These are phyloP conservation scores for Pinguiococcus pyrenoidosus DNA, from an alignment of 108 stramenopile species.

Conservation along the genomic window DNA sequence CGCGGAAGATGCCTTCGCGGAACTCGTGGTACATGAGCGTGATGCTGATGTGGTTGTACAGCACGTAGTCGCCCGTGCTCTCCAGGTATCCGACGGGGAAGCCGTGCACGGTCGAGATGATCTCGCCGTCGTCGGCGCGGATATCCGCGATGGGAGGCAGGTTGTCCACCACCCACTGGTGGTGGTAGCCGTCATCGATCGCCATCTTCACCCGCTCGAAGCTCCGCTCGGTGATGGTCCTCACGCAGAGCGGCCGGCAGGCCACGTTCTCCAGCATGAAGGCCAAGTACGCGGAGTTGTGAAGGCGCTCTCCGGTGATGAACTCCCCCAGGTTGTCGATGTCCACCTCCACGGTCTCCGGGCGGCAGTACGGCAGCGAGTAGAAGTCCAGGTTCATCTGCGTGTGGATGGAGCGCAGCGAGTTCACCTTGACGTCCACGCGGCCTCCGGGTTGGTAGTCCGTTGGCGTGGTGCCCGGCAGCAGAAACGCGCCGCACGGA, in stretches of 20 bases:
- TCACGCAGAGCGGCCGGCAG: too few relatives aligned
- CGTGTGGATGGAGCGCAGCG: constrained; percentile 23
- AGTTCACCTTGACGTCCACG: too few relatives aligned
- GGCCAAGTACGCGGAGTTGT: too few relatives aligned
- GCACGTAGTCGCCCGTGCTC: neutral
- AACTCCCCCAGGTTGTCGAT: constrained; percentile 39
- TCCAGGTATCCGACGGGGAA: constrained; percentile 62
- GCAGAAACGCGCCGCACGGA: too few relatives aligned
- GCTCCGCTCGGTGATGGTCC: too few relatives aligned
- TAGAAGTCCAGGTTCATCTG: constrained; percentile 89
- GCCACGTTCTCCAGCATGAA: too few relatives aligned
- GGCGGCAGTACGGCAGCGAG: constrained; percentile 67
- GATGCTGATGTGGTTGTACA: constrained; percentile 30
- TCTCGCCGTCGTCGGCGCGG: too few relatives aligned
- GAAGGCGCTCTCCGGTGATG: constrained; percentile 39
- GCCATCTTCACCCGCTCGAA: constrained; percentile 48
- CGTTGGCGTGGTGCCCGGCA: too few relatives aligned
- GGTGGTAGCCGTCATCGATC: constrained; percentile 82
- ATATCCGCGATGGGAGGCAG: constrained; percentile 67
- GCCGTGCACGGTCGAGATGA: constrained; percentile 47
- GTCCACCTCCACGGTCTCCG: constrained; percentile 15
- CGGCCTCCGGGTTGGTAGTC: too few relatives aligned
- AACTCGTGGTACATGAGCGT: constrained; percentile 52
- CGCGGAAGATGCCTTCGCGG: constrained; percentile 58
- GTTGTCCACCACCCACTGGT: constrained; percentile 97